Conservation (phyloP, 1,139 yeast species). For the Eremothecium cymbalariae region DNA sequence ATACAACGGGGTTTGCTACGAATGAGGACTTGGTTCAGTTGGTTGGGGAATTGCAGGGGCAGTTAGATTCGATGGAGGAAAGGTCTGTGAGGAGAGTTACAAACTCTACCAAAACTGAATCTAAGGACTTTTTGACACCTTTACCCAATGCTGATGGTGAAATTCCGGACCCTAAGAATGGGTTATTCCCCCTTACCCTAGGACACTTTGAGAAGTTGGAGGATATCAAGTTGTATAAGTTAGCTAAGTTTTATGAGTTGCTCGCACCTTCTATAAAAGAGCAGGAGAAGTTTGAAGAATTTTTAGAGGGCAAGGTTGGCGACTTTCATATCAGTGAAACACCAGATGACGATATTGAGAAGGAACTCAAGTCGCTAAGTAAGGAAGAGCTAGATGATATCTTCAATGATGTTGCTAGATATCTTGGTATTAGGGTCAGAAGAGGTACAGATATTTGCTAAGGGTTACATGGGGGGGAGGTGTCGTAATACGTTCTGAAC, state of each 20-base stretch:
- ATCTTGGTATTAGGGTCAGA: constrained; percentile 53
- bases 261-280: constrained; percentile 45
- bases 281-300: constrained; percentile 41
- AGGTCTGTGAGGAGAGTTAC: constrained; percentile 52
- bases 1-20: constrained; percentile 56
- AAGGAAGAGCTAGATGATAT: constrained; percentile 42
- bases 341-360: constrained; percentile 25
- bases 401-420: constrained; percentile 59
- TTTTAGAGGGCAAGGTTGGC: constrained; percentile 39
- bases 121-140: constrained; percentile 41
- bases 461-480: too few relatives aligned
- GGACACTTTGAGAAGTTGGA: constrained; percentile 43
- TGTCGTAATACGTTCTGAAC: too few relatives aligned
- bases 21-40: constrained; percentile 77
- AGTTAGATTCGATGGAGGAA: constrained; percentile 64
- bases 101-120: constrained; percentile 39
- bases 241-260: constrained; percentile 65
- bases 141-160: constrained; percentile 71
- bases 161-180: constrained; percentile 40
- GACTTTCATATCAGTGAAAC: constrained; percentile 28
- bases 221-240: constrained; percentile 40
- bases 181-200: constrained; percentile 52
- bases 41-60: constrained; percentile 85
- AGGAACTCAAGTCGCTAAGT: constrained; percentile 22
- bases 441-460: too few relatives aligned